phyloP scores from a whole-genome alignment of 1,284 basidiomycete genomes.

The Moniliella sp. region DNA sequence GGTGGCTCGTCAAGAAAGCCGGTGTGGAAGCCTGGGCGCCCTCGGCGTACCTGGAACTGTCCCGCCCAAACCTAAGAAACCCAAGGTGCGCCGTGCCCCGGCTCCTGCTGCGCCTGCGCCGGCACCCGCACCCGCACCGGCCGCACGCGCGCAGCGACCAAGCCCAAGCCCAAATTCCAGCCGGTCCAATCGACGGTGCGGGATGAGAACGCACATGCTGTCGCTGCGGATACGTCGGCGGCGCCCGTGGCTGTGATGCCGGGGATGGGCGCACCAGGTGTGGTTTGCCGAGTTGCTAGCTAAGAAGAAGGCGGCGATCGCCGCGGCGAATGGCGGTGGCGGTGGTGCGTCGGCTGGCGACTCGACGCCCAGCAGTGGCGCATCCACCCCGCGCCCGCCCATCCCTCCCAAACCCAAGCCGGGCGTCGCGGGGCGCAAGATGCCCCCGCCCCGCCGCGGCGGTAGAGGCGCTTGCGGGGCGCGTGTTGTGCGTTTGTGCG shows the following conservation, averaged over 20 bases:
- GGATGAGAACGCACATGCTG: conserved; percentile 1
- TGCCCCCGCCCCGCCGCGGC: no score
- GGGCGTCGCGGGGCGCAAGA: no score
- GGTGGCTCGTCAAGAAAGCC: conserved; percentile 85
- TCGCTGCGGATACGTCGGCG: conserved; percentile 25
- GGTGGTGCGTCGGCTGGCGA: not conserved
- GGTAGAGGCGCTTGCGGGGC: no score
- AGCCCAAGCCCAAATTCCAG: conserved; percentile 22
- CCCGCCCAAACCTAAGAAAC: conserved; percentile 38
- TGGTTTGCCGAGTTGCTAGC: conserved; percentile 35
- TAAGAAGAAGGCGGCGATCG: conserved; percentile 32
- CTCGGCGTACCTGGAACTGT: conserved; percentile 59
- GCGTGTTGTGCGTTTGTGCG: no score
- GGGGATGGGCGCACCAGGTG: conserved; percentile 34
- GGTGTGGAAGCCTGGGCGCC: conserved; percentile 75
- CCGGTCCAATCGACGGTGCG: not conserved
- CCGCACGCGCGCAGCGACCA: conserved; percentile 29
- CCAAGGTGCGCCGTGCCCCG: conserved; percentile 10
- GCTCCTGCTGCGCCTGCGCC: conserved; percentile 39
- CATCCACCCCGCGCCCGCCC: no score
- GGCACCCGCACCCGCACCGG: conserved; percentile 31
- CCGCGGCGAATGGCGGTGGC: conserved; percentile 4
- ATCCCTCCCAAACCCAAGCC: no score
- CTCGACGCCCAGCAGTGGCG: no score
- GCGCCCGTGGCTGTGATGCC: conserved; percentile 36